These are phyloP conservation scores for Cryptococcus sp. DNA, from an alignment of 1,284 basidiomycete genomes.

Conservation along the genomic window DNA sequence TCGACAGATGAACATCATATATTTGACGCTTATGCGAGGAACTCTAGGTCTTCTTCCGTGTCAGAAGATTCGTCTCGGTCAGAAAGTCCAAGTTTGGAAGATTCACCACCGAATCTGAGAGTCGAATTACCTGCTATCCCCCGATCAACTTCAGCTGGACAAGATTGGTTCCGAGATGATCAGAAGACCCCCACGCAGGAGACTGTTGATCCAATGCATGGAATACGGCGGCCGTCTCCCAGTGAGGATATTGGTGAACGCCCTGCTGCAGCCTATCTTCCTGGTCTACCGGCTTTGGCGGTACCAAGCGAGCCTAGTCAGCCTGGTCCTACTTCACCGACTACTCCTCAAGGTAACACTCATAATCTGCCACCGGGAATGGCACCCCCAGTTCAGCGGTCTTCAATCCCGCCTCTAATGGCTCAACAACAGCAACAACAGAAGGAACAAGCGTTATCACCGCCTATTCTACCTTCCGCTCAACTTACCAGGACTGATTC, in stretches of 20 bases:
- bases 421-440: conserved; percentile 9
- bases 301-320: conserved; percentile 9
- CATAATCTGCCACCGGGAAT: conserved; percentile 30
- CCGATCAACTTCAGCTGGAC: conserved; percentile 10
- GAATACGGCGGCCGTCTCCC: conserved; percentile 16
- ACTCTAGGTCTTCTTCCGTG: conserved; percentile 27
- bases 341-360: conserved; percentile 11
- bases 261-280: conserved; percentile 8
- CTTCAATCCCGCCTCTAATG: conserved; percentile 20
- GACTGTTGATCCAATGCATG: conserved; percentile 21
- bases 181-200: conserved; percentile 44
- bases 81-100: conserved; percentile 28
- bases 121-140: conserved; percentile 20
- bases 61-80: conserved; percentile 50
- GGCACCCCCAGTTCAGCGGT: conserved; percentile 29
- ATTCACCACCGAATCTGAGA: conserved; percentile 21
- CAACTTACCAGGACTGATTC: conserved; percentile 28
- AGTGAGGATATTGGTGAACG: conserved; percentile 13
- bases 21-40: conserved; percentile 68
- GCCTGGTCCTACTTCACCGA: conserved; percentile 10
- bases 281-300: conserved; percentile 12
- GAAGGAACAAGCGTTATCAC: not conserved
- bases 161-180: conserved; percentile 31
- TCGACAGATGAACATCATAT: conserved; percentile 73
- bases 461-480: conserved; percentile 3